A percentile compares a stretch with the other conserved stretches of the same genome.
Conservation (phyloP, 257 asterid species). For the Salvia rosmarinus region DNA sequence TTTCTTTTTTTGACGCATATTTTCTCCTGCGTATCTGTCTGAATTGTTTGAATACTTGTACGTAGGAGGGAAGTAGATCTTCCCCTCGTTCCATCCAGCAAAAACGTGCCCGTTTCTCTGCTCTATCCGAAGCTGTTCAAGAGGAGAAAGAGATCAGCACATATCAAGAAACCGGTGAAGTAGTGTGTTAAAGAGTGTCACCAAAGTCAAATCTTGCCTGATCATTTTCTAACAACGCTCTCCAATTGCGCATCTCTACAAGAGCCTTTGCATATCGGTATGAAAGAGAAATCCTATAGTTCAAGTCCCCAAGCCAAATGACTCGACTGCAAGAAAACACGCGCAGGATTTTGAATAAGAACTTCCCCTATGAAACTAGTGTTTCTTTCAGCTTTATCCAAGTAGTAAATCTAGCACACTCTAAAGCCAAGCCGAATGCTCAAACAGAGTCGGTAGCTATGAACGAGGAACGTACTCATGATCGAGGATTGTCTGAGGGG, state of each 20-base stretch:
- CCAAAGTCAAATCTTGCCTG: too few species aligned
- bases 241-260: constrained; percentile 94
- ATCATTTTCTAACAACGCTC: constrained; percentile 80
- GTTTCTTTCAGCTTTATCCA: neutral
- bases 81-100: constrained; percentile 88
- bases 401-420: neutral
- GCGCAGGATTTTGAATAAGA: constrained; percentile 1
- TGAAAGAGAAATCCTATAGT: constrained; percentile 80
- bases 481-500: constrained; percentile 84
- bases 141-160: neutral
- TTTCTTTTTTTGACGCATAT: constrained; percentile 71
- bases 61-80: constrained; percentile 86
- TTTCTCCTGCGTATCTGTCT: constrained; percentile 85
- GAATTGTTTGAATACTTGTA: constrained; percentile 90
- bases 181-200: too few species aligned
- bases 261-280: constrained; percentile 91
- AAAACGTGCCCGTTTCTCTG: constrained; percentile 79
- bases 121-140: constrained; percentile 72
- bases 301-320: constrained; percentile 96
- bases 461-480: constrained; percentile 59
- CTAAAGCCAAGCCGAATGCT: neutral
- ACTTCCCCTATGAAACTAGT: neutral
- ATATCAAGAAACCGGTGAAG: neutral
- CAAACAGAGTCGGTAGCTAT: neutral
- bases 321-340: constrained; percentile 60